Base-by-base conservation (phyloP, 371 early-diverging fungal genomes). In the Lichtheimia ramosa region DNA sequence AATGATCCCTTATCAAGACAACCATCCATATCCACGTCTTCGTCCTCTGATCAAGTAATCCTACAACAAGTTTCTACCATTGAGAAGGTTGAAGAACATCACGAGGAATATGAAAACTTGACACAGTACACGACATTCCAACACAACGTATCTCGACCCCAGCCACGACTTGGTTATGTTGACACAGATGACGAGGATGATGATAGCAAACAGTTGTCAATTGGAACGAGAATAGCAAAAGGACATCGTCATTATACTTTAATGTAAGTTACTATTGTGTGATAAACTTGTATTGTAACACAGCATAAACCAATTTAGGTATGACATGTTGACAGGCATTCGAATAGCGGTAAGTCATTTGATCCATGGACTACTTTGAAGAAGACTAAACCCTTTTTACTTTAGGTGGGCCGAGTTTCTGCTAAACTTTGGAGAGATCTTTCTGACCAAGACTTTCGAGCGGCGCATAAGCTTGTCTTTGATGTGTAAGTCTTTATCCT, bases 281-380 rank as follows among this genome's bases (percentile, higher is more conserved):
- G 1, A 0, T n/a, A 21, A 42, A 34, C 25, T 51, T 14, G 1
- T 5, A 59, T 41, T 25, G 25, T 34, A 34, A 34, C 34, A 34
- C 34, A 34, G 46, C 34, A 71, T 69, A 68, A 66, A 57, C 16
- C 20, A 39, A 27, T 58, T 25, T 43, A 96, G 95, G 96, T 95
- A 96, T 79, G 91, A 98, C 67, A 97, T 98, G 98, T 77, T 98
- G 53, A 96, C 96, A 4, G 98, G 94, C 13, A 92, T 93, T 59
- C 83, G 92, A n/a, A 87, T 89, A 39, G 88, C 89, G n/a, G 92
- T 41, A 54, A n/a, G 39, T 5, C 83, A 83, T 18, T 23, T 28
- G 43, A 14, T 6, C 43, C 69, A 66, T 68, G 40, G 20, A 40
- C 20, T 12, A 3, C 5, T 25, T 25, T 1, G 16, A 10, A 3